Evolutionary conservation across 2,329 filamentous ascomycete genomes (phyloP).

Genomic region (Zasmidium cellare): DNA sequence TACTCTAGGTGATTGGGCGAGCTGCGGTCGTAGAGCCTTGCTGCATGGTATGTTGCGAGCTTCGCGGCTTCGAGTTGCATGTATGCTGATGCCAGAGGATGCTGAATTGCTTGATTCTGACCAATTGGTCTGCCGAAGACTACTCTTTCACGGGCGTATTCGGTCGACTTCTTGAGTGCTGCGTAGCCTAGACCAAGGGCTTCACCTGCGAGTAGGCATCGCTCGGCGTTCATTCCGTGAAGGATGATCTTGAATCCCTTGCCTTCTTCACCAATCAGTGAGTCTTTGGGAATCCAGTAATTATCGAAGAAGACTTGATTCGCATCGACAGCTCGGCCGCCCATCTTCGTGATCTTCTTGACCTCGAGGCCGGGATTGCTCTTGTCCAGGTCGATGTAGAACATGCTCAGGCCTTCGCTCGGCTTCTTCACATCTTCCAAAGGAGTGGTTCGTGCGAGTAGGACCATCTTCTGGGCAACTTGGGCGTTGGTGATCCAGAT

Average conservation of each 20-base stretch:
- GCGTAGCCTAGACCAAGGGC: conserved; percentile 78
- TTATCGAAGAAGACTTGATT: conserved; percentile 88
- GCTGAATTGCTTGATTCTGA: conserved; percentile 60
- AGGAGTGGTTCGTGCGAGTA: conserved; percentile 74
- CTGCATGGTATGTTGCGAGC: conserved; percentile 61
- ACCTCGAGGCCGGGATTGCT: conserved; percentile 60
- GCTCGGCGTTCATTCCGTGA: conserved; percentile 53
- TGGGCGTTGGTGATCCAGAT: conserved; percentile 89
- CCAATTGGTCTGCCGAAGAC: conserved; percentile 61
- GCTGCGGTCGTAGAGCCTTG: conserved; percentile 57
- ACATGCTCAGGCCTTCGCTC: conserved; percentile 75
- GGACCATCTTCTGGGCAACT: conserved; percentile 78
- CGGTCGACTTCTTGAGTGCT: conserved; percentile 43
- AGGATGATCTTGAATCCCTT: conserved; percentile 71
- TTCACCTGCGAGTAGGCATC: conserved; percentile 64
- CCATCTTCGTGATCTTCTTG: conserved; percentile 80
- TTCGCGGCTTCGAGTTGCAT: conserved; percentile 65
- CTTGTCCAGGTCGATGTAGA: conserved; percentile 75
- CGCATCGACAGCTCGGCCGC: conserved; percentile 75
- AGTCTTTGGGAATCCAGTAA: conserved; percentile 64
- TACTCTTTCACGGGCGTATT: conserved; percentile 50
- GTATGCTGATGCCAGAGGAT: conserved; percentile 59
- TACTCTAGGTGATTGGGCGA: conserved; percentile 30
- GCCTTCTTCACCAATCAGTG: conserved; percentile 70
- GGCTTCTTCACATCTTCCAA: conserved; percentile 66